phyloP scores from a whole-genome alignment of 129 eudicot species.

The Scalesia atractyloides region DNA sequence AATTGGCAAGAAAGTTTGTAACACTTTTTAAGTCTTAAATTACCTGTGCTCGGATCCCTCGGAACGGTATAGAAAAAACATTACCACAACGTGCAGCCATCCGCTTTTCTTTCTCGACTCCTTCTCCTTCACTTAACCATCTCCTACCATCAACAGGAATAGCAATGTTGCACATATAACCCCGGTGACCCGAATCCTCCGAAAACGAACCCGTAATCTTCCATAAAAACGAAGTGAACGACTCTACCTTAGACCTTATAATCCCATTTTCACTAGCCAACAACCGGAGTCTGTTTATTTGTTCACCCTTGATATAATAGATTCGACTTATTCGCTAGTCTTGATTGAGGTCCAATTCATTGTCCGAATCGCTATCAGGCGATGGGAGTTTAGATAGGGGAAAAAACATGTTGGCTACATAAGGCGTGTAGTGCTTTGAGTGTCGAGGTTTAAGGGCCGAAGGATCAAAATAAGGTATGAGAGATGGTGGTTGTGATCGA shows the following conservation, averaged over 20 bases:
- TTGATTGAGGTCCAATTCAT: background rate
- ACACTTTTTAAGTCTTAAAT: background rate
- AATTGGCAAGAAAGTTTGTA: background rate
- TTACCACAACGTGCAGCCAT: slow-evolving; percentile 50
- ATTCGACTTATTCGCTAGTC: slow-evolving; percentile 38
- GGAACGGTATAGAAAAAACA: slow-evolving; percentile 60
- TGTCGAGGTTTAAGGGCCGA: slow-evolving; percentile 48
- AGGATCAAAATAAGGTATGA: slow-evolving; percentile 49
- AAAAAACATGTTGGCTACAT: slow-evolving; percentile 22
- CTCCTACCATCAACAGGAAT: slow-evolving; percentile 55
- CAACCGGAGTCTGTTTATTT: slow-evolving; percentile 38
- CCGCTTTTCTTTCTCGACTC: slow-evolving; percentile 16
- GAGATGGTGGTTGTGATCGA: slow-evolving; percentile 34
- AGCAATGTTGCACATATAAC: slow-evolving; percentile 39
- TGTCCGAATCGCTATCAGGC: background rate
- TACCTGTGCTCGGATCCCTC: slow-evolving; percentile 36
- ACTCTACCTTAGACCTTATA: slow-evolving; percentile 40
- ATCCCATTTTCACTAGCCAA: slow-evolving; percentile 34
- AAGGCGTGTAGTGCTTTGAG: slow-evolving; percentile 29
- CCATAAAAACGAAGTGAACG: slow-evolving; percentile 36
- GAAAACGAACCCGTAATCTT: slow-evolving; percentile 25
- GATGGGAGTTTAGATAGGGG: slow-evolving; percentile 16
- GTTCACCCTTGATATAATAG: slow-evolving; percentile 28
- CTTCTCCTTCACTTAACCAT: slow-evolving; percentile 44
- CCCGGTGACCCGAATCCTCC: slow-evolving; percentile 22